These are phyloP conservation scores for Penicillium alfredii DNA, from an alignment of 495 filamentous ascomycete species.

Conservation along the genomic window DNA sequence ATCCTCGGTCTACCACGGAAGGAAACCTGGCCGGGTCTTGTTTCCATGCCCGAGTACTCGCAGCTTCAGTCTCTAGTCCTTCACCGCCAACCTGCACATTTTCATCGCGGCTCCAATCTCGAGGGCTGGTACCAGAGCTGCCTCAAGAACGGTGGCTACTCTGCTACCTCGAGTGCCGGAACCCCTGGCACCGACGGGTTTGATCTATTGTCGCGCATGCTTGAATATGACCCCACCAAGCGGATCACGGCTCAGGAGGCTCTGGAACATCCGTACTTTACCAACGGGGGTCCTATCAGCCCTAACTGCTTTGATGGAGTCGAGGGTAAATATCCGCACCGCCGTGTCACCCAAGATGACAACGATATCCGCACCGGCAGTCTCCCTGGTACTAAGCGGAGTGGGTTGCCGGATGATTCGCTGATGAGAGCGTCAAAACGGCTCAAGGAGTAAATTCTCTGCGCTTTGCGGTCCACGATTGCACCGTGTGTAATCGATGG, in stretches of 20 bases:
- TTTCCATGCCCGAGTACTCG: constrained; percentile 72
- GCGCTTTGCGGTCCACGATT: background rate
- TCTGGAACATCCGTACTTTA: constrained; percentile 83
- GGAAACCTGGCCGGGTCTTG: constrained; percentile 79
- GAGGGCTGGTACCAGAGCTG: constrained; percentile 62
- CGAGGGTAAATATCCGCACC: constrained; percentile 79
- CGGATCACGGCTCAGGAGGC: constrained; percentile 80
- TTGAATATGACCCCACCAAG: constrained; percentile 90
- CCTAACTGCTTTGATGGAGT: constrained; percentile 88
- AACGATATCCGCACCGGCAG: constrained; percentile 88
- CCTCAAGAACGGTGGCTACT: constrained; percentile 53
- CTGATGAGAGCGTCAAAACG: constrained; percentile 47
- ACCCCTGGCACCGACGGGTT: constrained; percentile 71
- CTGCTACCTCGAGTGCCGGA: constrained; percentile 39
- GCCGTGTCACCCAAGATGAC: constrained; percentile 86
- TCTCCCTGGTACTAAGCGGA: constrained; percentile 86
- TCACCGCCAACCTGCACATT: constrained; percentile 34
- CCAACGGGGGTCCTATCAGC: constrained; percentile 55
- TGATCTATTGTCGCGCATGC: constrained; percentile 68
- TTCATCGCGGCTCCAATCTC: constrained; percentile 45
- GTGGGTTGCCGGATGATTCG: constrained; percentile 79
- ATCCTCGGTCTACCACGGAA: constrained; percentile 87
- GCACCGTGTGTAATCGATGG: background rate
- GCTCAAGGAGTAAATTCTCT: constrained; percentile 33
- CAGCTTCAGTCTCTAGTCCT: constrained; percentile 63